Evolutionary conservation across 2,329 filamentous ascomycete genomes (phyloP).

Genomic region (Exophiala alcalophila): DNA sequence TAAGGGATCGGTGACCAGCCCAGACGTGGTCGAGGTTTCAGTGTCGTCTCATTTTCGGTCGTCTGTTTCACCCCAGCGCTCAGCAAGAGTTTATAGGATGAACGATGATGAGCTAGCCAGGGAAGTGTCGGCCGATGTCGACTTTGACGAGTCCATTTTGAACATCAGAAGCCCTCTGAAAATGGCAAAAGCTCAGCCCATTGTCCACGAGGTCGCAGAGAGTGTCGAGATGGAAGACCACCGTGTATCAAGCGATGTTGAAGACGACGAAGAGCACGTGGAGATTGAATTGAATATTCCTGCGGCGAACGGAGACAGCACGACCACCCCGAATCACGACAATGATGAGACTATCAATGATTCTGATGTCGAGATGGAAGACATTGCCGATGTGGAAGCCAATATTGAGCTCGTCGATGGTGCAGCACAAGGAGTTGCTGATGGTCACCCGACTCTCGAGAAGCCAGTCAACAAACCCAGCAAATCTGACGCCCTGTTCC

Average conservation of each 20-base stretch:
- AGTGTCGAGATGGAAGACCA: not conserved
- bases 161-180: conserved; percentile 28
- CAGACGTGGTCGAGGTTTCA: conserved; percentile 23
- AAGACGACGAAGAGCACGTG: not conserved
- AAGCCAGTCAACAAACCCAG: conserved; percentile 10
- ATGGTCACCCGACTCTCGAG: not conserved
- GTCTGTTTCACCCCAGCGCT: conserved; percentile 28
- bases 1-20: conserved; percentile 3
- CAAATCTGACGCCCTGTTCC: conserved; percentile 16
- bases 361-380: conserved; percentile 25
- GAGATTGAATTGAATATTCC: conserved; percentile 1
- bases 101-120: conserved; percentile 27
- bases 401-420: not conserved
- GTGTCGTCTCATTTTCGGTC: conserved; percentile 29
- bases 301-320: not conserved
- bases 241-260: not conserved
- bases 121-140: conserved; percentile 16
- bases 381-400: conserved; percentile 4
- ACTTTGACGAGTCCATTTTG: conserved; percentile 31
- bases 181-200: conserved; percentile 21
- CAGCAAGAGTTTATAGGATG: conserved; percentile 23
- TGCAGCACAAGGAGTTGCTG: not conserved
- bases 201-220: conserved; percentile 18
- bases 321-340: not conserved
- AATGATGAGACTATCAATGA: conserved; percentile 21